Conservation (phyloP, 176 grass and related monocot genomes). For the Musa acuminata region DNA sequence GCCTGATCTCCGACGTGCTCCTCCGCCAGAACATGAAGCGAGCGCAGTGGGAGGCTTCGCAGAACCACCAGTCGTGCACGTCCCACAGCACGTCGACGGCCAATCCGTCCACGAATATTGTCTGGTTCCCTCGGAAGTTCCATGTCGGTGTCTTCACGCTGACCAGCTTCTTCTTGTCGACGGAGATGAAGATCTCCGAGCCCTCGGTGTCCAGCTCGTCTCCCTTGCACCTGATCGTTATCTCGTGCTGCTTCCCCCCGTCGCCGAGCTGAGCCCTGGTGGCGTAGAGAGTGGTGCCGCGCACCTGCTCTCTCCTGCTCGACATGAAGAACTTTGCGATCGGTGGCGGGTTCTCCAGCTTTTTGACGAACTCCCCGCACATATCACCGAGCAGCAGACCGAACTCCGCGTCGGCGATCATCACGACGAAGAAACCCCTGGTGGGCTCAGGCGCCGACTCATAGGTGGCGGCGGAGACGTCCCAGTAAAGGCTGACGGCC, state of each 20-base stretch:
- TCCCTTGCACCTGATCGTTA: conserved; percentile 47
- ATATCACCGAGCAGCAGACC: conserved; percentile 67
- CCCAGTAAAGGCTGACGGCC: conserved; percentile 52
- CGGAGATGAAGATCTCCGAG: conserved; percentile 37
- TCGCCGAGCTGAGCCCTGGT: conserved; percentile 46
- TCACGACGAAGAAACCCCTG: conserved; percentile 65
- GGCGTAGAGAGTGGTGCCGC: conserved; percentile 36
- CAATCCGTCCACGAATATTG: conserved; percentile 46
- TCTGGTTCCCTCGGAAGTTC: conserved; percentile 65
- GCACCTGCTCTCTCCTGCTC: conserved; percentile 53
- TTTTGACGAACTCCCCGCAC: conserved; percentile 45
- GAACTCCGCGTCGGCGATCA: conserved; percentile 70
- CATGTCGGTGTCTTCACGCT: conserved; percentile 33
- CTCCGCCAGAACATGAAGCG: conserved; percentile 56
- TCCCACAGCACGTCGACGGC: conserved; percentile 62
- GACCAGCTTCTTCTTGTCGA: conserved; percentile 50
- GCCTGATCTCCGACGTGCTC: conserved; percentile 28
- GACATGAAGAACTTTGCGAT: conserved; percentile 30
- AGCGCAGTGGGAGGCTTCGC: conserved; percentile 29
- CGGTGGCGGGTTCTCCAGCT: conserved; percentile 45
- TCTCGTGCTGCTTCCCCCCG: conserved; percentile 55
- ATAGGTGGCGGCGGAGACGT: conserved; percentile 38
- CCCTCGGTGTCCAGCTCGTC: conserved; percentile 5
- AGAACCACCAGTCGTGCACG: conserved; percentile 56
- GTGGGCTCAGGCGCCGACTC: conserved; percentile 43